A percentile compares a stretch with the other conserved stretches of the same genome.
Evolutionary conservation across 148 eudicot species (phyloP).

Genomic region (Persicaria maculosa): DNA sequence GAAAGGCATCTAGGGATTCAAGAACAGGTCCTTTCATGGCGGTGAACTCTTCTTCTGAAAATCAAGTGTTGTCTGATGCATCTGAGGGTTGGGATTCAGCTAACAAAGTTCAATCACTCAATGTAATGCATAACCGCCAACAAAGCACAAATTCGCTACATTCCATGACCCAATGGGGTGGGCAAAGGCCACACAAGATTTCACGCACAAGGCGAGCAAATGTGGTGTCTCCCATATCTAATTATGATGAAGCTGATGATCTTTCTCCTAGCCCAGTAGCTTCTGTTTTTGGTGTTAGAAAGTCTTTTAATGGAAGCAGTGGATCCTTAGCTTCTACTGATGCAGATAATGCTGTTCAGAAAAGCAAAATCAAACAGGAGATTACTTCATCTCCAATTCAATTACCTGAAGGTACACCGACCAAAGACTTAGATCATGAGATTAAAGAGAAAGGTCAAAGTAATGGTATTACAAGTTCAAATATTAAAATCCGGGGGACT

Average conservation of each 20-base stretch:
- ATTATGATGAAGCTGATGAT: constrained; percentile 30
- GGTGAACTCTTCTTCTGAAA: constrained; percentile 28
- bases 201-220: constrained; percentile 45
- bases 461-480: constrained; percentile 20
- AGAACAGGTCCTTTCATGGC: constrained; percentile 30
- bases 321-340: constrained; percentile 21
- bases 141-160: constrained; percentile 26
- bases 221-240: constrained; percentile 35
- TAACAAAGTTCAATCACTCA: constrained; percentile 25
- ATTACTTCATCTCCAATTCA: constrained; percentile 27
- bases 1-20: constrained; percentile 33
- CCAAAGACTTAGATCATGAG: constrained; percentile 20
- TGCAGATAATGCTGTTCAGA: constrained; percentile 18
- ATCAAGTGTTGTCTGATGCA: constrained; percentile 26
- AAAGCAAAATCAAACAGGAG: constrained; percentile 28
- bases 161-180: constrained; percentile 39
- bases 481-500: constrained; percentile 30
- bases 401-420: constrained; percentile 31
- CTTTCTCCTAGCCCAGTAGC: constrained; percentile 23
- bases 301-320: constrained; percentile 20
- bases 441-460: constrained; percentile 31
- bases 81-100: constrained; percentile 34
- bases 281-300: constrained; percentile 21
- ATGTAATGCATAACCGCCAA: constrained; percentile 22
- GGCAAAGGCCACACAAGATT: constrained; percentile 42